A percentile compares a stretch with the other conserved stretches of the same genome.
Conservation (phyloP, 2,329 filamentous ascomycete species). For the Botrytis hyacinthi region DNA sequence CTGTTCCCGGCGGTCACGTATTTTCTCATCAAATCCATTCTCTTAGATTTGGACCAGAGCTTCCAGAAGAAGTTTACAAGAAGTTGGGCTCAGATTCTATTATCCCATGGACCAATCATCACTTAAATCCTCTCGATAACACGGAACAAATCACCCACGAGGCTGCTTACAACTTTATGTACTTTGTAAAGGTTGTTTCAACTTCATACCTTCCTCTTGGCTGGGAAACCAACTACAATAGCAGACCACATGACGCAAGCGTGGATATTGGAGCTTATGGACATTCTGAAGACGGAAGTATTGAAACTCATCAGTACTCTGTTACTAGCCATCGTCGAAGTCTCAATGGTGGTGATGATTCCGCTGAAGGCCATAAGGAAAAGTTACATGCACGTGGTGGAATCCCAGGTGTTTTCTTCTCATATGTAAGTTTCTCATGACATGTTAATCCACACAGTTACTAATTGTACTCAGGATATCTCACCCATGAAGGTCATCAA, state of each 20-base stretch:
- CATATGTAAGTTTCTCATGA: constrained; percentile 66
- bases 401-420: constrained; percentile 98
- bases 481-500: constrained; percentile 99
- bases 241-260: constrained; percentile 48
- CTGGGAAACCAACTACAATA: constrained; percentile 59
- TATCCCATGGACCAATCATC: constrained; percentile 78
- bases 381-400: constrained; percentile 84
- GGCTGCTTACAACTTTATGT: constrained; percentile 94
- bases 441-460: background rate
- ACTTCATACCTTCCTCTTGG: constrained; percentile 92
- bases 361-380: constrained; percentile 86
- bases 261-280: constrained; percentile 68
- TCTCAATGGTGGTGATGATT: constrained; percentile 77
- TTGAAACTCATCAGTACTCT: constrained; percentile 98
- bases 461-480: constrained; percentile 65
- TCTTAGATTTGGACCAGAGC: constrained; percentile 87
- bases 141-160: constrained; percentile 75
- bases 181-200: constrained; percentile 97
- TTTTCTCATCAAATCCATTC: constrained; percentile 88
- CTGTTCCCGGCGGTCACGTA: constrained; percentile 69
- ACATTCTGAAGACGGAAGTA: constrained; percentile 67
- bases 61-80: constrained; percentile 68
- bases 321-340: constrained; percentile 96
- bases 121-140: constrained; percentile 85
- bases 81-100: constrained; percentile 55